Base-by-base conservation (phyloP, 495 filamentous ascomycete genomes). In the Annulohypoxylon bovei region DNA sequence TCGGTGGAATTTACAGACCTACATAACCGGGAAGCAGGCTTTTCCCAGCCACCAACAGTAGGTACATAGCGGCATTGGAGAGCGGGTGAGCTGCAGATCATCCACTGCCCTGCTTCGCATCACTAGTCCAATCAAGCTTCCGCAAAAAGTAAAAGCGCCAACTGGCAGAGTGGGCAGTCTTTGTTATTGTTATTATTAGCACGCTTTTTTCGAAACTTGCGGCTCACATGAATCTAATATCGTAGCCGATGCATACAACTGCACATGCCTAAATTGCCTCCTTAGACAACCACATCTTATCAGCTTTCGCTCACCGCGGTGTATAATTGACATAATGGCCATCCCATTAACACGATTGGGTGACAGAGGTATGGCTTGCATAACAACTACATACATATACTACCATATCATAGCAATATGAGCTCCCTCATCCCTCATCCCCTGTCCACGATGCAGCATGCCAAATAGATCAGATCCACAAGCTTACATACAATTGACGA, bases 281-380 rank as follows among this genome's bases (percentile, higher is more conserved):
- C 39, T 14, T 18, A 61, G 27, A 23, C 20, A 9, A 25, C 42
- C 16, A 16, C 32, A 20, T 33, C 33, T 59, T 12, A 60, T 61
- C 52, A 8, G 4, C 12, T 25, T 54, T 56, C 18, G 35, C 47
- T 58, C 47, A 18, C 23, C 54, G 62, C 40, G 44, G 35, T 33
- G 20, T 56, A 59, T 28, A 22, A 76, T 73, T 73, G 72, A 75
- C 54, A 81, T 70, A 49, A 88, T 86, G 82, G 85, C 89, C n/a
- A 86, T 90, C 71, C 84, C 88, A 70, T 82, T 91, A 86, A 83
- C 85, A 54, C 84, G 86, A 64, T 83, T 93, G 66, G 90, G 90
- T 80, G 81, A 81, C 65, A 78, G 80, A 63, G 85, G 88, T 90
- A 77, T 68, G 83, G 78, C 52, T 57, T 50, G 53, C 66, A 55